Percentiles rank a stretch among this genome's conserved stretches.
phyloP scores from a whole-genome alignment of 176 grass and related monocot genomes.

The Rhynchospora tenuis region DNA sequence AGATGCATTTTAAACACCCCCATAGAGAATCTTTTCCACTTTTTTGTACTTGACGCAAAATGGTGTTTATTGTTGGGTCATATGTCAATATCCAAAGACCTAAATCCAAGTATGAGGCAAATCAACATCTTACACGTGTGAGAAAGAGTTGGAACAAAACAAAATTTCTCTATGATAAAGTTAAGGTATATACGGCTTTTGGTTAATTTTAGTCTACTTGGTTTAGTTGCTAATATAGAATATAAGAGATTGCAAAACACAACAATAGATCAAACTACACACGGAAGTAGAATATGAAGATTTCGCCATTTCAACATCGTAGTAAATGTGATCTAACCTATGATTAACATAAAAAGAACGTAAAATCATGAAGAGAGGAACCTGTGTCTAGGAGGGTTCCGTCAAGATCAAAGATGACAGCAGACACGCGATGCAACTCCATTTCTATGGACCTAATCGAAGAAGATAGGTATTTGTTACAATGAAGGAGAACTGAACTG shows the following conservation, averaged over 20 bases:
- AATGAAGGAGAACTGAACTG: background rate
- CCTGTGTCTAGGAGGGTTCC: constrained; percentile 78
- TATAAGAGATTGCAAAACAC: background rate
- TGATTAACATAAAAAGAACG: background rate
- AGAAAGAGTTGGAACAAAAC: background rate
- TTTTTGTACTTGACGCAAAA: background rate
- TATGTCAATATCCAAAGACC: background rate
- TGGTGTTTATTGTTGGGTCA: background rate
- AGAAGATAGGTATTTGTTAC: background rate
- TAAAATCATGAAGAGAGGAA: background rate
- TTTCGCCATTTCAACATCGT: background rate
- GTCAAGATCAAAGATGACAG: constrained; percentile 80
- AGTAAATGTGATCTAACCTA: background rate
- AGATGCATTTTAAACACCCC: background rate
- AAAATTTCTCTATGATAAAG: background rate
- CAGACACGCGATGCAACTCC: constrained; percentile 34
- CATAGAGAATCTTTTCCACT: background rate
- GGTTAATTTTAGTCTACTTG: background rate
- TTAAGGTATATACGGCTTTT: background rate
- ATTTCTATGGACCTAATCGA: constrained; percentile 22
- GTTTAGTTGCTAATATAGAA: background rate
- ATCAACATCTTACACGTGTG: background rate
- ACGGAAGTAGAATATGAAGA: background rate
- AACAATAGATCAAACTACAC: background rate
- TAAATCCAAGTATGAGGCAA: background rate